A percentile compares a stretch with the other conserved stretches of the same genome.
Conservation (phyloP, 2,329 filamentous ascomycete species). For the Gnomoniopsis smithogilvyi region DNA sequence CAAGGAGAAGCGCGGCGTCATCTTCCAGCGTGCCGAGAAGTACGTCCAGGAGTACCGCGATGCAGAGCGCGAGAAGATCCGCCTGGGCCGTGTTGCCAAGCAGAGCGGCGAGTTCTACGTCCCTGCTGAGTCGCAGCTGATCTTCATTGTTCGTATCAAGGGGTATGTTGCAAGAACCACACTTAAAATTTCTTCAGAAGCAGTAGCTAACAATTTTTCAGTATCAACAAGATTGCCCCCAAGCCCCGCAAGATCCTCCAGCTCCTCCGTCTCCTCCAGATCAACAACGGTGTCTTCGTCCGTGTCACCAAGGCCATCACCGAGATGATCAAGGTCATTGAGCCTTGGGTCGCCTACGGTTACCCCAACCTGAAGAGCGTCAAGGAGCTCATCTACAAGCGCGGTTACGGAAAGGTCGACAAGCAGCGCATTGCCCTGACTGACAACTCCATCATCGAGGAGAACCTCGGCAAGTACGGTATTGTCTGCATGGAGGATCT, state of each 20-base stretch:
- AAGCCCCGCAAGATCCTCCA: slow-evolving; percentile 99
- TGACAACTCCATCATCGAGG: slow-evolving; percentile 97
- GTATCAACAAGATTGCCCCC: slow-evolving; percentile 99
- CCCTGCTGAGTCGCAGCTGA: slow-evolving; percentile 89
- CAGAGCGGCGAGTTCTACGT: slow-evolving; percentile 92
- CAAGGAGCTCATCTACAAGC: slow-evolving; percentile 99
- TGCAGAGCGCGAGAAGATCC: slow-evolving; percentile 96
- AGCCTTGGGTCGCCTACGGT: slow-evolving; percentile 98
- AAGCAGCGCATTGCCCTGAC: slow-evolving; percentile 96
- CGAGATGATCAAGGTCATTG: slow-evolving; percentile 97
- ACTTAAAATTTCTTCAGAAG: slow-evolving; percentile 18
- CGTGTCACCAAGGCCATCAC: slow-evolving; percentile 90
- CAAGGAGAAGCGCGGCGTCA: slow-evolving; percentile 97
- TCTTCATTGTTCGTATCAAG: slow-evolving; percentile 99
- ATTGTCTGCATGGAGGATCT: slow-evolving; percentile 99
- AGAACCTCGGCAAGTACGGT: slow-evolving; percentile 94
- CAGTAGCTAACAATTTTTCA: slow-evolving; percentile 28
- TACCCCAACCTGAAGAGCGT: slow-evolving; percentile 99
- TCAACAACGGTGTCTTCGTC: slow-evolving; percentile 99
- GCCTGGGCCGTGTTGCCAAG: slow-evolving; percentile 85
- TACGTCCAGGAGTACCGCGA: slow-evolving; percentile 99
- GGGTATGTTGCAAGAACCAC: slow-evolving; percentile 54
- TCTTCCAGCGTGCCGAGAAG: slow-evolving; percentile 99
- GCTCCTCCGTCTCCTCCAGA: slow-evolving; percentile 98
- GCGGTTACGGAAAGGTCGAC: slow-evolving; percentile 97